Base-by-base conservation (phyloP, 352 stramenopile genomes). In the Phytophthora pinifolia region DNA sequence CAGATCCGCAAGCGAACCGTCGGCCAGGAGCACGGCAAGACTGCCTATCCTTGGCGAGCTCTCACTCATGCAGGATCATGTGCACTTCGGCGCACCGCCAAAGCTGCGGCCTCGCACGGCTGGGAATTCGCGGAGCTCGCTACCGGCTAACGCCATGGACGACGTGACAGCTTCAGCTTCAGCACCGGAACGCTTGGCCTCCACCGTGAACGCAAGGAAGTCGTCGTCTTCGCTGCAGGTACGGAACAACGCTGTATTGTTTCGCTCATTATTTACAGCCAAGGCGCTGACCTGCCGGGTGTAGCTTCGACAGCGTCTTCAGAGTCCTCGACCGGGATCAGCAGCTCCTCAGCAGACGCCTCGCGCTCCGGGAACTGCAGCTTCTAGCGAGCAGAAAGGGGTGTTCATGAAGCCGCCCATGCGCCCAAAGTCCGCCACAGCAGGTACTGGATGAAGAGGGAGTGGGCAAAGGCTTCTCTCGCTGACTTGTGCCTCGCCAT, bases 101-200 rank as follows among this genome's bases (percentile, higher is more conserved):
- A 85, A 76, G 37, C 49, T 86, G 35, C 71, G 75, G 27, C 73
- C 75, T 32, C 74, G 78, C 1, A 83, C 78, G 2, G 73, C 73
- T 0, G 72, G 71, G 7, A 44, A 54, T 1, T 71, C 50, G 6
- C 57, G 62, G 18, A 61, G 35, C 14, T 55, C 32, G 15, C n/a
- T 67, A 10, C 46, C 44, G 9, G 12, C 29, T n/a, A 44, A 44
- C 46, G 38, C 2, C 0, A 15, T 49, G 14, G 43, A 50, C 60
- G 56, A 41, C 13, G 30, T 14, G 25, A 41, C 38, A 38, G 29
- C 37, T 33, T 27, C 54, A 57, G 50, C 46, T 57, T 62, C 54
- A 39, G 35, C 46, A 18, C 61, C 55, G 10, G 48, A 70, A 32
- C 49, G 31, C 9, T 20, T 70, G 56, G 58, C 58, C 8, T 53